Evolutionary conservation across 2,329 filamentous ascomycete species (phyloP), one percentile per base, ranked within the genome.

Genomic region (Claviceps sp.): DNA sequence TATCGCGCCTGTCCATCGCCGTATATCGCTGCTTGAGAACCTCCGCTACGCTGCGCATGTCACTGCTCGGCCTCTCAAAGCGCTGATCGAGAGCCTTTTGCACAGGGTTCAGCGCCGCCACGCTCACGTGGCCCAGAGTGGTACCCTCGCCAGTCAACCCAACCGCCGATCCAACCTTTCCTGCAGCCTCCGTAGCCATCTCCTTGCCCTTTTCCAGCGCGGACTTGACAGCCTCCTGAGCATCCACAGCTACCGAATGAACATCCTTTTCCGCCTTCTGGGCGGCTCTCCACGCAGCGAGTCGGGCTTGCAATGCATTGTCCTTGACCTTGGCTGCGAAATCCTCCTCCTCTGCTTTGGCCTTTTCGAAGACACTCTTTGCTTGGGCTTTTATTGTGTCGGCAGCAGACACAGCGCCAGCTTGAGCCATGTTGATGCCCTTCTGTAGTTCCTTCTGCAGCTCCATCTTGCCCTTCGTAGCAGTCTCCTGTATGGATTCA

Each of bases 21-120:
- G 62, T 70, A 59, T 82, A 82, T 58, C 79, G 68, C 61, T 80
- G 76, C 47, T 67, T 70, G 50, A 83, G 64, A 43, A 72, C 68
- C 60, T 80, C 73, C 55, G 77, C 70, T 20, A 76, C 73, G 45
- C 69, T 75, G 66, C 74, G 74, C 54, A 71, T 67, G 56, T 71
- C 60, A 50, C 61, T 61, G 14, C 62, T 63, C 43, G 66, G 59
- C 56, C 68, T 71, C 62, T 74, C 67, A 56, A 73, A 82, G 48
- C 78, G 68, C 64, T 80, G 68, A 52, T 71, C 66, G 54, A 76
- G 65, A 9, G 76, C 77, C 62, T 65, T 71, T 59, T 80, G 70
- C 16, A 75, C 68, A 2, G 72, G 69, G 58, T 49, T 67, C 53
- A 52, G 54, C 51, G 50, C 60, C 61, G 16, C 61, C 29, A 50